Evolutionary conservation across 2,329 filamentous ascomycete genomes (phyloP).

Genomic region (Aspergillus glaucus): DNA sequence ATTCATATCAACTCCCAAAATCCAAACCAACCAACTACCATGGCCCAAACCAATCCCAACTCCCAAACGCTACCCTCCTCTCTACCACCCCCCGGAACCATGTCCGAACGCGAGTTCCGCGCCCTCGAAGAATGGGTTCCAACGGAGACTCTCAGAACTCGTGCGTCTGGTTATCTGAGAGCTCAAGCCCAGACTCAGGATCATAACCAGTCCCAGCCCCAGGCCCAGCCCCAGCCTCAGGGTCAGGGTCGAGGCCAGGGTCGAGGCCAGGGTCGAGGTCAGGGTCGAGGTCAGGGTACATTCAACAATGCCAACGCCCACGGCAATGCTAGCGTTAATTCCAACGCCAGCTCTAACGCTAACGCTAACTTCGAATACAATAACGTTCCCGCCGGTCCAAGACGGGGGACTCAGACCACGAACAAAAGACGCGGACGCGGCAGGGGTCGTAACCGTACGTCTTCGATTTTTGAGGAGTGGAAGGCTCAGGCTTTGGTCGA

Average conservation of each 20-base stretch:
- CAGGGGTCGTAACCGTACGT: slow-evolving; percentile 3
- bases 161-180: neutral
- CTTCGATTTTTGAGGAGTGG: slow-evolving; percentile 14
- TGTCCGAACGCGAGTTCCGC: slow-evolving; percentile 7
- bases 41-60: neutral
- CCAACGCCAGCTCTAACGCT: neutral
- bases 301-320: neutral
- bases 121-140: slow-evolving; percentile 12
- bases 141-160: slow-evolving; percentile 1
- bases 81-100: neutral
- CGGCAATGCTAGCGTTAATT: too few species aligned
- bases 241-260: neutral
- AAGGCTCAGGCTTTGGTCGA: slow-evolving; percentile 6
- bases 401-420: neutral
- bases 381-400: neutral
- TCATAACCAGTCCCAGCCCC: neutral
- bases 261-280: neutral
- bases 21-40: neutral
- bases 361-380: neutral
- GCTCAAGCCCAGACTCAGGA: neutral
- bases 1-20: too few species aligned
- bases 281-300: neutral
- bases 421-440: neutral
- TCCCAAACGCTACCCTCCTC: too few species aligned
- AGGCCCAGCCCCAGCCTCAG: neutral